phyloP scores from a whole-genome alignment of 495 filamentous ascomycete genomes.

The Neurospora intermedia region DNA sequence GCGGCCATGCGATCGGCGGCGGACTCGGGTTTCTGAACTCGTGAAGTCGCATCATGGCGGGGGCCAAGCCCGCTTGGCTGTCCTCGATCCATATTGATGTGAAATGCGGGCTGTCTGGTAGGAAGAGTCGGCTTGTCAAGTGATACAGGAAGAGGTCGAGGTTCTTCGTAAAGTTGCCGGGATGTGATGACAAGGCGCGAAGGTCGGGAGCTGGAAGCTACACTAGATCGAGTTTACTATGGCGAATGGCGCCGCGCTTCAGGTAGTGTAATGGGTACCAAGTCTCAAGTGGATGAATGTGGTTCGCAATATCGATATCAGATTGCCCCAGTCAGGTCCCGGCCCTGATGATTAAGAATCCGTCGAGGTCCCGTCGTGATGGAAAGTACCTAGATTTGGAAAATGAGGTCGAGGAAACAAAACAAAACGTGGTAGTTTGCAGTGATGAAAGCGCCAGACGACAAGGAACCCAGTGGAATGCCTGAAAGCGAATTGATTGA shows the following conservation, averaged over 20 bases:
- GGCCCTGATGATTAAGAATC: not conserved
- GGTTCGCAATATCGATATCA: not conserved
- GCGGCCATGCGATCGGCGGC: slow-evolving; percentile 47
- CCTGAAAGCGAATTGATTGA: not conserved
- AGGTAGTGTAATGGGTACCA: not conserved
- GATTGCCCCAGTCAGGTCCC: not conserved
- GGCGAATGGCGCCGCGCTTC: not conserved
- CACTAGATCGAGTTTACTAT: too few relatives aligned
- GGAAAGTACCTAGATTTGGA: not conserved
- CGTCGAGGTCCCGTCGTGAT: not conserved
- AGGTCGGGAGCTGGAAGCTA: not conserved
- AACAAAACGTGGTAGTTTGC: not conserved
- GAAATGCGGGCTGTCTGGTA: not conserved
- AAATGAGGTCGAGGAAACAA: not conserved
- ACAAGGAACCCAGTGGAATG: not conserved
- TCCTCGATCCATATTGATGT: slow-evolving; percentile 28
- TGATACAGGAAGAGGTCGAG: not conserved
- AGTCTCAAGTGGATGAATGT: not conserved
- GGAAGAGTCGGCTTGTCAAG: not conserved
- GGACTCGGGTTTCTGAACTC: slow-evolving; percentile 41
- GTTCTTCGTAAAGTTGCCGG: not conserved
- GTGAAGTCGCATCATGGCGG: slow-evolving; percentile 38
- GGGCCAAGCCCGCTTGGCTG: slow-evolving; percentile 39
- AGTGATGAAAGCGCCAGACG: not conserved
- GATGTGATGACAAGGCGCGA: not conserved